A percentile compares a stretch with the other conserved stretches of the same genome.
Evolutionary conservation across 345 rosid genomes (phyloP).

Genomic region (Draba incana): DNA sequence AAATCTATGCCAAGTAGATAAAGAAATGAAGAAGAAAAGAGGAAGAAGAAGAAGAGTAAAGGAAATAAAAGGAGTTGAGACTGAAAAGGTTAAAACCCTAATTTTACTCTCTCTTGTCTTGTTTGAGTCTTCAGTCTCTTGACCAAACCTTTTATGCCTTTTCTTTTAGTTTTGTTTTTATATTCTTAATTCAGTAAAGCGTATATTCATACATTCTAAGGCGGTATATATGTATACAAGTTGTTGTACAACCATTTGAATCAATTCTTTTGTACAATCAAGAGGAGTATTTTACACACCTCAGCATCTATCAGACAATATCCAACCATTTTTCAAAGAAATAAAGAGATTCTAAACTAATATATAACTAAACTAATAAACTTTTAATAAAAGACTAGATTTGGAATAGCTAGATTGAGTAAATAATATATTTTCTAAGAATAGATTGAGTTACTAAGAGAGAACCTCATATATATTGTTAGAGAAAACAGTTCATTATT

Average conservation of each 20-base stretch:
- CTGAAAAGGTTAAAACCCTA: constrained; percentile 45
- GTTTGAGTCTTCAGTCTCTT: constrained; percentile 23
- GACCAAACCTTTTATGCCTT: constrained; percentile 33
- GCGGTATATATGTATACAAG: background rate
- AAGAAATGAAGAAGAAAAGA: constrained; percentile 34
- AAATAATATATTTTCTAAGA: no score
- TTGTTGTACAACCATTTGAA: background rate
- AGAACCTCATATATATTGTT: no score
- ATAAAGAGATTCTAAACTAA: background rate
- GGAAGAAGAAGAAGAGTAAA: constrained; percentile 42
- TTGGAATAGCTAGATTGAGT: no score
- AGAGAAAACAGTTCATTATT: no score
- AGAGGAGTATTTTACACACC: background rate
- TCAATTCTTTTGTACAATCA: background rate
- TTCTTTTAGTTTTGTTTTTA: background rate
- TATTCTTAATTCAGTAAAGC: constrained; percentile 5
- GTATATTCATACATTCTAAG: background rate
- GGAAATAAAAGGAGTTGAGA: constrained; percentile 43
- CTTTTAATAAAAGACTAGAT: background rate
- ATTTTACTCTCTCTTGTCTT: constrained; percentile 40
- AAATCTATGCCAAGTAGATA: constrained; percentile 40
- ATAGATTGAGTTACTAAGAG: no score
- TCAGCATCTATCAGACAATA: background rate
- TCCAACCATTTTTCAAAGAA: background rate
- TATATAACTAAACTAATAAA: background rate